Base-by-base conservation (phyloP, 805 yeast species). In the Hanseniaspora clermontiae region DNA sequence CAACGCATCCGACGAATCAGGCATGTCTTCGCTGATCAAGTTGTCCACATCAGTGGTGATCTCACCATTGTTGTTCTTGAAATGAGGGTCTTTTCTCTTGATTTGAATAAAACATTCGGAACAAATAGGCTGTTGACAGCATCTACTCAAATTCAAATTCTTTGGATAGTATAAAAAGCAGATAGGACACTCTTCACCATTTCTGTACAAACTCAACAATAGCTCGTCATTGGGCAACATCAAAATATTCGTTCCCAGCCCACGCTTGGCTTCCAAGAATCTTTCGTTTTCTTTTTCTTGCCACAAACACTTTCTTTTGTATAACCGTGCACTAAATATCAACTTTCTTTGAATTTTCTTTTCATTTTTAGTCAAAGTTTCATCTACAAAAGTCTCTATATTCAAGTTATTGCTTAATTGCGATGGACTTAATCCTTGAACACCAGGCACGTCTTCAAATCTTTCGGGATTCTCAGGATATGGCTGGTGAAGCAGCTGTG, bases 31-130 rank as follows among this genome's bases (percentile, higher is more conserved):
- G 9, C 36, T 31, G 27, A 10, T 5, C 11, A 46, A 11, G 20
- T 62, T 69, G 68, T 19, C 59, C 12, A n/a, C 56, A 27, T 55
- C 55, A 40, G 51, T 50, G 38, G 62, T 59, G 47, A 67, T 66
- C 12, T 64, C 62, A 31, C 65, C 68, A 37, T 69, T 70, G 50
- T 62, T 61, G 17, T 49, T 49, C 29, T 49, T 43, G 37, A 89
- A 87, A 70, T 91, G 97, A 0, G 98, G 97, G 11, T 87, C 95
- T 37, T 82, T 72, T 53, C 98, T 77, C 68, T 87, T 88, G 66
- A 91, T 89, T 68, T 91, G 97, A 11, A 91, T 97, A 77, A 91
- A 93, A 66, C 98, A 91, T 70, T 91, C 97, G 1, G 96, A 78
- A 70, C 98, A 93, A 20, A 91, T 89, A 1, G 95, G 90, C 67